A percentile compares a stretch with the other conserved stretches of the same genome.
phyloP scores from a whole-genome alignment of 331 rosid species.

The Cydonia oblonga region DNA sequence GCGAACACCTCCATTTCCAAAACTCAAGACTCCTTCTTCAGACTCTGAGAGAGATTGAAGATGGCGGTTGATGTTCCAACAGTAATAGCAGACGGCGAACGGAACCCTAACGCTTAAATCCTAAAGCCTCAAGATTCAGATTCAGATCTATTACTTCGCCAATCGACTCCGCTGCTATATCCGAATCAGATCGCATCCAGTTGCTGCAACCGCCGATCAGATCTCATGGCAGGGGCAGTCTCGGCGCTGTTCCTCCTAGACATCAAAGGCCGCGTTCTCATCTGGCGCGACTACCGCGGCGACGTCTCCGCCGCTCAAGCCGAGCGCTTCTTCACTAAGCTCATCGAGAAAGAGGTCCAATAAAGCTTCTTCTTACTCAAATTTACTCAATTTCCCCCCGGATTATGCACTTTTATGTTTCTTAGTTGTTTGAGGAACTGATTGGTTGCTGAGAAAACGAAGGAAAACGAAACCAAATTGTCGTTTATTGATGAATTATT shows the following conservation, averaged over 20 bases:
- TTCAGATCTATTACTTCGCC: conserved; percentile 13
- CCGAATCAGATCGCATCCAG: conserved; percentile 15
- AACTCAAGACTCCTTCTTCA: not conserved
- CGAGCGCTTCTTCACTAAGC: conserved; percentile 95
- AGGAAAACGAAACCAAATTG: not conserved
- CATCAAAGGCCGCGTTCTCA: conserved; percentile 98
- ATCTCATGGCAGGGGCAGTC: conserved; percentile 85
- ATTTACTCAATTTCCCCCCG: not conserved
- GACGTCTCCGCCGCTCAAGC: conserved; percentile 89
- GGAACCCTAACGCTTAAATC: not conserved
- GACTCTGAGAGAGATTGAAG: not conserved
- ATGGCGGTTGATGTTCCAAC: not conserved
- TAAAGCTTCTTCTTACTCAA: not conserved
- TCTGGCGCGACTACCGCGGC: conserved; percentile 98
- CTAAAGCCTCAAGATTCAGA: not conserved
- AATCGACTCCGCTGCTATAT: not conserved
- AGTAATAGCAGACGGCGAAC: not conserved
- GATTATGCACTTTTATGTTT: not conserved
- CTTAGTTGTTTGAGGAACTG: not conserved
- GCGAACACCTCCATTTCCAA: not conserved
- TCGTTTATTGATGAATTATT: not conserved
- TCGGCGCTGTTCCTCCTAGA: conserved; percentile 96
- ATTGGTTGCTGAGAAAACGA: not conserved
- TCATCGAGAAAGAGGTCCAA: conserved; percentile 85
- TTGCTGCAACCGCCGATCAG: conserved; percentile 22